Base-by-base conservation (phyloP, 1,284 basidiomycete genomes). In the Melampsora abietis-canadensis region DNA sequence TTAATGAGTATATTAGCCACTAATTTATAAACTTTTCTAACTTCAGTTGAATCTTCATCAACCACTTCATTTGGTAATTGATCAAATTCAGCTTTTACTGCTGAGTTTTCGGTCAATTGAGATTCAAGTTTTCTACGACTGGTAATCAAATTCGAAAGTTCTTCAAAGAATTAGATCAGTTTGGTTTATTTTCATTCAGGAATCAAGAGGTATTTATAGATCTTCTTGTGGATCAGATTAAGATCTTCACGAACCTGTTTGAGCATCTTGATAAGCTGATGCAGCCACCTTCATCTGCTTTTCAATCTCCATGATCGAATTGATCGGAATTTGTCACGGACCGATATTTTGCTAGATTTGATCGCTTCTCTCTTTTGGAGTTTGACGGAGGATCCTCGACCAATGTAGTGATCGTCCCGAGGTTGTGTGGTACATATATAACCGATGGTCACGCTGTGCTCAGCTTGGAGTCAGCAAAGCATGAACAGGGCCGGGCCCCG, bases 1-100 rank as follows among this genome's bases (percentile, higher is more conserved):
- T 90, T 88, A 7, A 98, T 88, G 27, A 98, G 86, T 1, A 94
- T 90, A 0, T 93, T 92, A 0, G 95, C 96, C 61, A 96, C 87
- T 62, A 93, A 87, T 84, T 98, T 98, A 85, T 90, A 98, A 8
- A 98, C 87, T 8, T 86, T 87, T 80, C 51, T n/a, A 54, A 27
- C 51, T 8, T 54, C 51, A 27, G n/a, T 2, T 27, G 51, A 27
- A n/a, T n/a, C 7, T 6, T 27, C 24, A 66, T 48, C 21, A 8
- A 21, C 51, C 27, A 17, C 51, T 31, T 24, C 21, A 30, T 47
- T 30, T 27, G 47, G 30, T 37, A 48, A 40, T 31, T 48, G 24
- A 17, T 46, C 63, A 34, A 48, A 30, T 51, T 66, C 27, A 14
- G 46, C 27, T 24, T 66, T 88, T 48, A 98, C 95, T 74, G 88